Evolutionary conservation across 192 early-diverging fungal species (phyloP), one percentile per base, ranked within the genome.

Genomic region (Glomus cerebriforme): DNA sequence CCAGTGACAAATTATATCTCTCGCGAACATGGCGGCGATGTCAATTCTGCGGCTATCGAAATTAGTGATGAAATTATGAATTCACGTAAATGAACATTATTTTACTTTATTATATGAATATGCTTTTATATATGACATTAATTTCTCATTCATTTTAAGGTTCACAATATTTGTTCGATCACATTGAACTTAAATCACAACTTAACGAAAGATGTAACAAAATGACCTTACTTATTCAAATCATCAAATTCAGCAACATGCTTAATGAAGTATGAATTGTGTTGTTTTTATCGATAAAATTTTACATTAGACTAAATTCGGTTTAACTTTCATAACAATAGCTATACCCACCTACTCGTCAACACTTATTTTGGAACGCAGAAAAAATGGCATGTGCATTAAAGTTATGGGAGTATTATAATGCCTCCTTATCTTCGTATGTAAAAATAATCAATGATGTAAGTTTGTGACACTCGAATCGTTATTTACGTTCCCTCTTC

Each of bases 51-150:
- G 2, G 64, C 43, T 34, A 19, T 77, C 9, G 79, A 80, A 39
- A 31, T 80, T 39, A 80, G 79, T 39, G 43, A 69, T 29, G 79
- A 80, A 47, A 80, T 80, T 34, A 35, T 80, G 35, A 60, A 80
- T 22, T 77, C 79, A 59, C 29, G 79, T 80, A 75, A 27, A 49
- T 27, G 19, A 8, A 1, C 2, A 13, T 58, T 24, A 72, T 34
- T 75, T 29, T 64, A 49, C 19, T 60, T 65, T n/a, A 34, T 72
- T 15, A 35, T 17, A 10, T 1, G 10, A 60, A 12, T 72, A n/a
- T 68, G 6, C 43, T 19, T 43, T 31, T 43, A n/a, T 70, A 47
- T 70, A 22, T 5, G 13, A 22, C 32, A 59, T 26, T 39, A 34
- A 13, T 39, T 43, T 39, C 7, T 62, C 8, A 37, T 43, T 27